Evolutionary conservation across 331 rosid genomes (phyloP), one percentile per base, ranked within the genome.

Genomic region (Acacia pycnantha): DNA sequence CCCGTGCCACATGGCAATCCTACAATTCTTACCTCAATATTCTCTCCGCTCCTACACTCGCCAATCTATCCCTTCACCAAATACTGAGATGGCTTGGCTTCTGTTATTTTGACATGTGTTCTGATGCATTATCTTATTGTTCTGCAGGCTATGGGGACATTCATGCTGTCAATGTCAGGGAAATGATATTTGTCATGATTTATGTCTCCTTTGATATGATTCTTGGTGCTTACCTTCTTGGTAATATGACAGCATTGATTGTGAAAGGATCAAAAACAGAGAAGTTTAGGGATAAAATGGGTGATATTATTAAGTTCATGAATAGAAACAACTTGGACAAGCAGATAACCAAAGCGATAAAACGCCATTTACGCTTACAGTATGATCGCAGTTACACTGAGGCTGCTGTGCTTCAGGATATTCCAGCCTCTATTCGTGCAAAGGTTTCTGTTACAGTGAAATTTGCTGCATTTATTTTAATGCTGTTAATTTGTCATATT

Each of bases 171-270:
- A 91, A 91, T 71, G 77, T 82, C 31, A 88, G 96, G 84, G 96
- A 91, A 69, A 91, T 91, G 96, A 91, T 91, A 82, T 91, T 90
- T 82, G 76, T 90, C 71, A 91, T 91, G 93, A 8, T 90, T 70
- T 91, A 90, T 82, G 90, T 90, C 48, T 91, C 96, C 24, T 81
- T 91, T 50, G 96, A 91, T 84, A 91, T 91, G 93, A 84, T 90
- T 87, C 92, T 91, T 5, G 93, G 91, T 27, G 91, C 92, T 66
- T 91, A 91, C 80, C 79, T 91, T 72, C 84, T 90, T 27, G 96
- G 96, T 81, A 91, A 91, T 58, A 91, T 91, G 54, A 74, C 93
- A 8, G 93, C 96, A 2, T 54, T 91, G 81, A 83, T 91, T 31
- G 93, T 91, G 62, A 91, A 82, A 79, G 96, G 96, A 72, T 90